phyloP scores from a whole-genome alignment of 208 protist genomes.

The Trypanosoma cruzi region DNA sequence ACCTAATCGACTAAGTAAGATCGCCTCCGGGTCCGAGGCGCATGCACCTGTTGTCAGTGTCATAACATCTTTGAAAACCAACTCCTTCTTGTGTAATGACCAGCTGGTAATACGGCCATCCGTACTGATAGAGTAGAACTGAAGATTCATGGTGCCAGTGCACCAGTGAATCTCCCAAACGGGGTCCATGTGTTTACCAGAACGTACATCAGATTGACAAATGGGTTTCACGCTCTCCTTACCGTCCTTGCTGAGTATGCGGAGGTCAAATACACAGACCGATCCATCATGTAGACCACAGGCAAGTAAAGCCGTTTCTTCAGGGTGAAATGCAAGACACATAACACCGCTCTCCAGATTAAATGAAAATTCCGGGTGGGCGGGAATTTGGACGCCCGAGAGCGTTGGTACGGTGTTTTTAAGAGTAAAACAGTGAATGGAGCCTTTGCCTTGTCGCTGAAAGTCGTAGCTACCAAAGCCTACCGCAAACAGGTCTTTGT shows the following conservation, averaged over 20 bases:
- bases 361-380: constrained; percentile 95
- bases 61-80: constrained; percentile 94
- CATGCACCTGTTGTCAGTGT: constrained; percentile 74
- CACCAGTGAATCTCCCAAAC: constrained; percentile 96
- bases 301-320: constrained; percentile 87
- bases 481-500: constrained; percentile 97
- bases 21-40: constrained; percentile 82
- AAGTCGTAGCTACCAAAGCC: constrained; percentile 98
- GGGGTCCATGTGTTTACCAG: constrained; percentile 97
- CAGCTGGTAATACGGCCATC: constrained; percentile 96
- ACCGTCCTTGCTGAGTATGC: constrained; percentile 41
- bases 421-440: constrained; percentile 96
- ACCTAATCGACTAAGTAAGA: constrained; percentile 88
- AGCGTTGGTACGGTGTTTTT: constrained; percentile 95
- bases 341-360: constrained; percentile 94
- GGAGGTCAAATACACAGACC: constrained; percentile 95
- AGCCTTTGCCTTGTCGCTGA: constrained; percentile 93
- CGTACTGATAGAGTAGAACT: constrained; percentile 96
- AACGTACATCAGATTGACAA: constrained; percentile 92
- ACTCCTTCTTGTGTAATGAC: constrained; percentile 95
- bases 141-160: constrained; percentile 58
- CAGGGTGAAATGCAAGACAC: constrained; percentile 96
- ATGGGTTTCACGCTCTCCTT: constrained; percentile 80
- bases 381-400: constrained; percentile 47
- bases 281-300: constrained; percentile 97